phyloP scores from a whole-genome alignment of 129 eudicot genomes.

The Helichrysum umbraculigerum region DNA sequence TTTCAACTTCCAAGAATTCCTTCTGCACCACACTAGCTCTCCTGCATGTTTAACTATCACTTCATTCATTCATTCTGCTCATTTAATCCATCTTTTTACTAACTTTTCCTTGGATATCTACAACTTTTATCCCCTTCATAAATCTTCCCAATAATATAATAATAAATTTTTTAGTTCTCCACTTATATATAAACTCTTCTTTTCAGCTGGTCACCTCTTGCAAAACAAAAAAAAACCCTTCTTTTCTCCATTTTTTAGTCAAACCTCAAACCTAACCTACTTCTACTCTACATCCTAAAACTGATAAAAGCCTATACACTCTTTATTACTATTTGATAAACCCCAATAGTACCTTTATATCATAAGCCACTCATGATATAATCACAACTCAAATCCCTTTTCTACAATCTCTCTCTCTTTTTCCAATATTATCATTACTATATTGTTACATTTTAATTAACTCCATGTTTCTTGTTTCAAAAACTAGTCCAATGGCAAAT shows the following conservation, averaged over 20 bases:
- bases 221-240: conserved; percentile 17
- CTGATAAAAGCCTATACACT: conserved; percentile 36
- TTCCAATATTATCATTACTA: background rate
- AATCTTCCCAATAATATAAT: too few relatives aligned
- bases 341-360: conserved; percentile 30
- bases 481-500: conserved; percentile 24
- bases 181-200: conserved; percentile 1
- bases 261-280: conserved; percentile 46
- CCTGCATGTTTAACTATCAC: conserved; percentile 22
- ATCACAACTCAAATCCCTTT: conserved; percentile 28
- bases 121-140: conserved; percentile 27
- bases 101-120: conserved; percentile 37
- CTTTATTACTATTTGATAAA: conserved; percentile 25
- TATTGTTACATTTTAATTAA: conserved; percentile 1
- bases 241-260: conserved; percentile 31
- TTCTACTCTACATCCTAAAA: conserved; percentile 5
- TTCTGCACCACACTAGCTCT: conserved; percentile 14
- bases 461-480: conserved; percentile 19
- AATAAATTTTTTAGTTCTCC: too few relatives aligned
- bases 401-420: conserved; percentile 19
- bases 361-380: conserved; percentile 77
- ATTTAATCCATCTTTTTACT: conserved; percentile 25
- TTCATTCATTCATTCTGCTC: conserved; percentile 30
- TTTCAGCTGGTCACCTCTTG: conserved; percentile 27
- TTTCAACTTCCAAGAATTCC: conserved; percentile 53